A percentile compares a stretch with the other conserved stretches of the same genome.
These are phyloP conservation scores for Ceratocystis albifundus DNA, from an alignment of 2,329 filamentous ascomycete species.

Conservation along the genomic window DNA sequence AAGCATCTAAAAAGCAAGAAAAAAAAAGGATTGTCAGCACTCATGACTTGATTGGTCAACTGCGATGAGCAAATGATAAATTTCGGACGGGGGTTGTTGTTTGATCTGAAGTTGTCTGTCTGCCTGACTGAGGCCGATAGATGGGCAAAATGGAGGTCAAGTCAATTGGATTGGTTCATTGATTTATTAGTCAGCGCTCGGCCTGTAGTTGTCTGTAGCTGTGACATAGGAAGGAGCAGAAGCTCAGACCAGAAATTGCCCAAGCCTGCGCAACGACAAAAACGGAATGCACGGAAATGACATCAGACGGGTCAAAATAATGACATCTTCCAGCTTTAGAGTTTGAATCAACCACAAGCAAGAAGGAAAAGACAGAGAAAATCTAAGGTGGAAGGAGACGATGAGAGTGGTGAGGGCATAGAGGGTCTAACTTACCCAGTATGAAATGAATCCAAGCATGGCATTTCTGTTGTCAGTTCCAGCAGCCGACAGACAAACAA, in stretches of 20 bases:
- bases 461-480: not conserved
- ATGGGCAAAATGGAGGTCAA: not conserved
- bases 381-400: not conserved
- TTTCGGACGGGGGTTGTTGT: too few relatives aligned
- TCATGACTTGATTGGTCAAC: not conserved
- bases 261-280: not conserved
- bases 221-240: not conserved
- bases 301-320: not conserved
- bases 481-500: not conserved
- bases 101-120: too few relatives aligned
- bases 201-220: not conserved
- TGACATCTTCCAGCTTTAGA: not conserved
- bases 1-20: constrained; percentile 40
- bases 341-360: not conserved
- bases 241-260: constrained; percentile 1
- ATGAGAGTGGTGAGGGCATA: not conserved
- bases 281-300: not conserved
- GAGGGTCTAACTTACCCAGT: constrained; percentile 18
- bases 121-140: not conserved
- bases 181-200: not conserved
- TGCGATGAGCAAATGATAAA: not conserved
- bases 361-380: not conserved
- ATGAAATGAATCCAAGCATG: constrained; percentile 21
- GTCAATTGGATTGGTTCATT: not conserved
- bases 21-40: not conserved